phyloP scores from a whole-genome alignment of 306 rosid species.

The Begonia peltatifolia region DNA sequence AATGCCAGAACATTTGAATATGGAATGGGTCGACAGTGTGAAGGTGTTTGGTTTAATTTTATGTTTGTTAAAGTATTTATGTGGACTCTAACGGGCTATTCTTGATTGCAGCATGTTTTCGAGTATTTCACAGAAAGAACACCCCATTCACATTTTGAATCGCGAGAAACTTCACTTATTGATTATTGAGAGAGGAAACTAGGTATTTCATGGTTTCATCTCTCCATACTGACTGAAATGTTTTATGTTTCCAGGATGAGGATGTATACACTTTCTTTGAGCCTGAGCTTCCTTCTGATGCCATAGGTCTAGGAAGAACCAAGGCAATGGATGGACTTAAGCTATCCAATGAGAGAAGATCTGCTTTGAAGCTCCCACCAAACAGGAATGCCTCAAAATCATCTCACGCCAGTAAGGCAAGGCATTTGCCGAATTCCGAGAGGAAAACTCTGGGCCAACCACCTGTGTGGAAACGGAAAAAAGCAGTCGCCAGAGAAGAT shows the following conservation, averaged over 20 bases:
- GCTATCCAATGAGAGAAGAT: constrained; percentile 38
- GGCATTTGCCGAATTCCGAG: constrained; percentile 28
- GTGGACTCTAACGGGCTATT: not conserved
- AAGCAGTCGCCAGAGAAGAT: constrained; percentile 46
- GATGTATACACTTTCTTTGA: constrained; percentile 87
- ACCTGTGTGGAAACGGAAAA: constrained; percentile 20
- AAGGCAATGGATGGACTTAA: constrained; percentile 43
- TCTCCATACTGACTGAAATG: not conserved
- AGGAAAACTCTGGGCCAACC: constrained; percentile 30
- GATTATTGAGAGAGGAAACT: too few relatives aligned
- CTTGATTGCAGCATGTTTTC: constrained; percentile 66
- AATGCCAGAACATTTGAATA: constrained; percentile 89
- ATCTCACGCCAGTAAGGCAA: constrained; percentile 33
- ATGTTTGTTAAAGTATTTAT: not conserved
- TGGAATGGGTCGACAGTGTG: constrained; percentile 94
- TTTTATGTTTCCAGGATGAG: constrained; percentile 57
- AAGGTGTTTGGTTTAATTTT: constrained; percentile 33
- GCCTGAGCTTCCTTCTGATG: constrained; percentile 57
- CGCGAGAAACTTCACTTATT: constrained; percentile 59
- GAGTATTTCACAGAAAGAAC: constrained; percentile 87
- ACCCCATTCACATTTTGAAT: constrained; percentile 65
- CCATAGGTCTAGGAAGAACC: constrained; percentile 29
- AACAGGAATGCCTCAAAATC: constrained; percentile 36
- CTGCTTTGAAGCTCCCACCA: constrained; percentile 29
- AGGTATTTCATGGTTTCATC: too few relatives aligned